Base-by-base conservation (phyloP, 148 eudicot species). In the Gaultheria prostrata region DNA sequence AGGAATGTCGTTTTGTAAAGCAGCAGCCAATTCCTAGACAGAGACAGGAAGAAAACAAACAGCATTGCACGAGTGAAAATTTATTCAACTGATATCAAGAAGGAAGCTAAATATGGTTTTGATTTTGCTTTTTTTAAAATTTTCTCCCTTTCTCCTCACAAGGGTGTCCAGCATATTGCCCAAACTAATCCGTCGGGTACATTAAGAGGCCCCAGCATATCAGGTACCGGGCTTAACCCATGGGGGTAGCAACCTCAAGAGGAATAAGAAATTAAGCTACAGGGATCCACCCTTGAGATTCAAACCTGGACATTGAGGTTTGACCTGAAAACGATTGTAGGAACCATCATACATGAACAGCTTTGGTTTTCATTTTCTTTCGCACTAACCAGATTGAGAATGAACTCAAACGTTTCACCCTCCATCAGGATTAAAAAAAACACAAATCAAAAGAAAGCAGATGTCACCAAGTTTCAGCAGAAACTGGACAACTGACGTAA, bases 1-100 rank as follows among this genome's bases (percentile, higher is more conserved):
- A 80, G 93, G 91, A 79, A 94, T 93, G 77, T 89, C 89, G 30
- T 86, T 79, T 87, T 89, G 93, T 77, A 94, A 87, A 82, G 89
- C 89, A 65, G 78, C 85, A 80, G 91, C 91, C 80, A 94, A 56
- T 61, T 78, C 96, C 98, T 95, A 90, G 18, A 76, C n/a, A 85
- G 32, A 75, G 81, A 72, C 30, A 80, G 71, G 26, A 33, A 80
- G 30, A 78, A 67, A 65, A 86, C 79, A 20, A 21, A 77, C 12
- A 48, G 48, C 69, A 30, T 87, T 65, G 56, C 24, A 61, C 21
- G 49, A 81, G 82, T 13, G 46, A 8, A 48, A 24, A 49, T 30
- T 17, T 0, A 20, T 65, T 49, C 32, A 2, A 17, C 4, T 8
- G n/a, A 10, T 1, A 78, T 6, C n/a, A 15, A 51, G 43, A 85